A percentile compares a stretch with the other conserved stretches of the same genome.
Conservation (phyloP, 805 yeast species). For the Starmerella roubikii region DNA sequence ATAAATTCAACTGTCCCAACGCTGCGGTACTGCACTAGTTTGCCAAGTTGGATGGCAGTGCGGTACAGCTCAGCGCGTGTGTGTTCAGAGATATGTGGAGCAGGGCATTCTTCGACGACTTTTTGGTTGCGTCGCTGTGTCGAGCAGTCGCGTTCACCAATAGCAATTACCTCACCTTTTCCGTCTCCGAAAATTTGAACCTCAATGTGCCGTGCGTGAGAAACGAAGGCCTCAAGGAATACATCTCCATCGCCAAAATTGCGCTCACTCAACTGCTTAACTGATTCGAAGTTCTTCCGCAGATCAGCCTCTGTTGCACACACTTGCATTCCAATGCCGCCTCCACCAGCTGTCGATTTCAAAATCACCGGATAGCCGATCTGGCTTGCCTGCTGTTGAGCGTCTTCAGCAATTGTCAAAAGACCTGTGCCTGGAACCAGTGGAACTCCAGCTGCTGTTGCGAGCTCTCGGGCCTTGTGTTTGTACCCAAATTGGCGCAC, state of each 20-base stretch:
- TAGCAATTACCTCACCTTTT: conserved; percentile 87
- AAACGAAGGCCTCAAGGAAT: conserved; percentile 87
- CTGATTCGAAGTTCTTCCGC: conserved; percentile 82
- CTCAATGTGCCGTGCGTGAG: conserved; percentile 94
- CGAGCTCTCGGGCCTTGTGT: conserved; percentile 84
- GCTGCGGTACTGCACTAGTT: conserved; percentile 75
- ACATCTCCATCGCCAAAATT: conserved; percentile 97
- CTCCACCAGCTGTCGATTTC: conserved; percentile 99
- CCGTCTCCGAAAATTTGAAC: conserved; percentile 89
- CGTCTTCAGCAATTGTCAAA: conserved; percentile 65
- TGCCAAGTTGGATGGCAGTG: conserved; percentile 89
- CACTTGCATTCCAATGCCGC: conserved; percentile 99
- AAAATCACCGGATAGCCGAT: conserved; percentile 93
- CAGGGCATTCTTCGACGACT: conserved; percentile 97
- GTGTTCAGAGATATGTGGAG: conserved; percentile 65
- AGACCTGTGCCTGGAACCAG: conserved; percentile 98
- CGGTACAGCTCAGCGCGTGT: conserved; percentile 85
- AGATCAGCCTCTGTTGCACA: conserved; percentile 91
- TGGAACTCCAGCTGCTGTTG: conserved; percentile 71
- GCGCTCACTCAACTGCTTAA: conserved; percentile 82
- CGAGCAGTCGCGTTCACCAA: conserved; percentile 97
- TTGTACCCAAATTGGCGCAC: conserved; percentile 97
- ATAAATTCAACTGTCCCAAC: conserved; percentile 98
- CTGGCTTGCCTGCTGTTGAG: conserved; percentile 60
- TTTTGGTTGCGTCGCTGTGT: conserved; percentile 99